Evolutionary conservation across 495 filamentous ascomycete genomes (phyloP).

Genomic region (Aspergillus incahuasiensis): DNA sequence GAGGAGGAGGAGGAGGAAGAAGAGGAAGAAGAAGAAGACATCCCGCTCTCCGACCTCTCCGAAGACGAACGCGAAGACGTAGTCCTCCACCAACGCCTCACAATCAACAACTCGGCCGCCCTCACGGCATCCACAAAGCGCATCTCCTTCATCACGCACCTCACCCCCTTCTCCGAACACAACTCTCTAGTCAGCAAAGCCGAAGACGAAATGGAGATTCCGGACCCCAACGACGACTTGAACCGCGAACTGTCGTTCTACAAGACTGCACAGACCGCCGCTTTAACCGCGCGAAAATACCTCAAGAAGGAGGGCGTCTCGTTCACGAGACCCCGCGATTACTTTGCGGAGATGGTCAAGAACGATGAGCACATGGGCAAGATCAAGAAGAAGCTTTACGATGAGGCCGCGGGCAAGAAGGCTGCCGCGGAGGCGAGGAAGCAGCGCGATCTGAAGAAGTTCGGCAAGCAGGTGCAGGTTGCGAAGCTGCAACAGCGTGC

Average conservation of each 20-base stretch:
- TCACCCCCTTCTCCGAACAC: slow-evolving; percentile 60
- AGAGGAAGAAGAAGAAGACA: slow-evolving; percentile 54
- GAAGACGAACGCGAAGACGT: slow-evolving; percentile 81
- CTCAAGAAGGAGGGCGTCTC: slow-evolving; percentile 78
- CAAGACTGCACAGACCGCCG: slow-evolving; percentile 80
- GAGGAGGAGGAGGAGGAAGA: slow-evolving; percentile 42
- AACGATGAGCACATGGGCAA: slow-evolving; percentile 96
- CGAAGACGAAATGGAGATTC: slow-evolving; percentile 26
- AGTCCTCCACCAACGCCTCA: slow-evolving; percentile 84
- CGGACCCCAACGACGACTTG: slow-evolving; percentile 80
- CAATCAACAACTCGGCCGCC: slow-evolving; percentile 92
- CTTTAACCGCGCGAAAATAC: slow-evolving; percentile 59
- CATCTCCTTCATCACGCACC: slow-evolving; percentile 59
- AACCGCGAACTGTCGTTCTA: slow-evolving; percentile 91
- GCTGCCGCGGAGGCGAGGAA: slow-evolving; percentile 84
- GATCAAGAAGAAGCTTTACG: slow-evolving; percentile 89
- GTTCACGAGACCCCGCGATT: slow-evolving; percentile 86
- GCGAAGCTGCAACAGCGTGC: slow-evolving; percentile 90
- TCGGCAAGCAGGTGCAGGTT: slow-evolving; percentile 97
- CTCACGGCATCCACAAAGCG: slow-evolving; percentile 72
- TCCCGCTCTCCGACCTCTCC: slow-evolving; percentile 79
- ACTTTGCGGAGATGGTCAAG: slow-evolving; percentile 98
- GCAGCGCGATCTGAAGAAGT: slow-evolving; percentile 95
- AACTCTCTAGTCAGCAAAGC: slow-evolving; percentile 45
- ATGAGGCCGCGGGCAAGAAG: slow-evolving; percentile 89